Base-by-base conservation (phyloP, 495 filamentous ascomycete genomes). In the Bacidia gigantensis region DNA sequence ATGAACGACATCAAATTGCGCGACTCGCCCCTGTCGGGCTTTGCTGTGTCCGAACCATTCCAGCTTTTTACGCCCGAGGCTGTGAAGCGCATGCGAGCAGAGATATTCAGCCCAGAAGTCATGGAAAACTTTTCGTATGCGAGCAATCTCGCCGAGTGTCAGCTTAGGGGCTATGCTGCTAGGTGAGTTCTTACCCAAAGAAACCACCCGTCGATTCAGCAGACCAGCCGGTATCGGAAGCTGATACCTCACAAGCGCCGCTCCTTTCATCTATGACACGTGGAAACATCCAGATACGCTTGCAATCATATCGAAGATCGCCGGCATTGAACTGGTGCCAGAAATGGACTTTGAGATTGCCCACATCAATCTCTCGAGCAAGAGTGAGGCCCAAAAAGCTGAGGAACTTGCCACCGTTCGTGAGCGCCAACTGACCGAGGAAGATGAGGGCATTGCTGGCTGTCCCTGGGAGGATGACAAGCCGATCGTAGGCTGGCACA, bases 41-140 rank as follows among this genome's bases (percentile, higher is more conserved):
- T 84, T 44, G 83, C 79, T 26, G 82, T 86, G 43, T 83, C 80
- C 2, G 80, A 85, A 58, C 82, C 84, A 1, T 88, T 88, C 62
- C 73, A 75, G 11, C 69, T 86, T n/a, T 86, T 87, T 65, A 79
- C 79, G 24, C 63, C 70, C 38, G 81, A 83, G 53, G 82, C 81
- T 11, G 68, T 87, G 46, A 64, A 75, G 51, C 71, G 72, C 49
- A 84, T 86, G 76, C 72, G 83, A 55, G 64, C 68, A 14, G 82
- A 88, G 60, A 76, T 84, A 3, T 68, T 87, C 29, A 73, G 72
- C 39, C 65, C 74, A 5, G 73, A 79, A 52, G 81, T 87, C n/a
- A 70, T 75, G 63, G 66, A 73, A 20, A 82, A 85, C 46, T 83
- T 77, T 65, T 68, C 72, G 45, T 83, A 75, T 60, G 73, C 74